Evolutionary conservation across 169 alveolate species (phyloP), one percentile per base, ranked within the genome.

Genomic region (Eimeria mitis): DNA sequence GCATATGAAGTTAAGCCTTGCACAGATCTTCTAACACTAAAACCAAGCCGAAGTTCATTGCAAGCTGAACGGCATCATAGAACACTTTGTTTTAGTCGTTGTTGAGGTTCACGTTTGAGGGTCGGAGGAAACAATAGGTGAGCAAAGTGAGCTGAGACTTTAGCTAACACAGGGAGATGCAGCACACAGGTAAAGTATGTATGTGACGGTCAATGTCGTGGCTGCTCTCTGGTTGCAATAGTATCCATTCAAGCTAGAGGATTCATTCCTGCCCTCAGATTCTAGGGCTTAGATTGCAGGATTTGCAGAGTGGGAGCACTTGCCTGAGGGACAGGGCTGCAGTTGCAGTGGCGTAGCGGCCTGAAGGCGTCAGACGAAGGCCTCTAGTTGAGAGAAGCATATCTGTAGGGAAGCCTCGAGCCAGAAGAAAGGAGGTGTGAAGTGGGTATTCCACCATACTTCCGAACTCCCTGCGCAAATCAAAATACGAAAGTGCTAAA

Each of bases 271-370:
- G 81, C 81, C 4, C 47, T 34, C 34, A 71, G 28, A 16, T 13
- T 34, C 40, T 14, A 37, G 13, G 54, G 37, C 11, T 19, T 2
- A 13, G 56, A 21, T 2, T 71, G 13, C 9, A 49, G 68, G 4
- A 16, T 56, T 56, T 56, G 4, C 11, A 13, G 19, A 19, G 25
- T 16, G 56, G 49, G 44, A 11, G 21, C 49, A 28, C 92, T 85
- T 85, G 92, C 92, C 92, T 85, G 61, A 92, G 76, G 34, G 89
- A 88, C 37, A 92, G 47, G 59, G 88, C 96, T 4, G 96, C 89
- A 0, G 96, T 92, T 44, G 85, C 96, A 4, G 92, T 88, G 37
- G 89, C 96, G 49, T 92, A 79, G 40, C 49, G 65, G 73, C 96
- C 96, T 19, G 81, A 63, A 8, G 90, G 92, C 42, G 81, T 83